Conservation (phyloP, 768 basidiomycete species). For the Pleurotus giganteus region DNA sequence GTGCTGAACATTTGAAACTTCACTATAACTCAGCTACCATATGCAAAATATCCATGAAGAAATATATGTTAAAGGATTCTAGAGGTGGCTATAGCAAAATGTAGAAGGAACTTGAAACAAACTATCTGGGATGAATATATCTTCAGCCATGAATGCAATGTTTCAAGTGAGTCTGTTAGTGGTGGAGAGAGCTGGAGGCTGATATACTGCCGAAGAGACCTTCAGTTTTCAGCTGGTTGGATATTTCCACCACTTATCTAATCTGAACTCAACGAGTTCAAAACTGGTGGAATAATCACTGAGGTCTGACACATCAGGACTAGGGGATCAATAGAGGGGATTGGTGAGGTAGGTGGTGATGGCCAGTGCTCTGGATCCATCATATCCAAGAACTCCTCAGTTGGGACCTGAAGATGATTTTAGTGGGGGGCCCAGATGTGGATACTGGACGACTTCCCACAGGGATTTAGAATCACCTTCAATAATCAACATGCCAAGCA, state of each 20-base stretch:
- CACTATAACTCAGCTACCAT: no score
- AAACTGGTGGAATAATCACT: constrained; percentile 28
- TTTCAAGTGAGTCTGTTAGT: constrained; percentile 16
- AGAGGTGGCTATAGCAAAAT: constrained; percentile 24
- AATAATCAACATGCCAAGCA: no score
- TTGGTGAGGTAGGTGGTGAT: no score
- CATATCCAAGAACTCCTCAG: no score
- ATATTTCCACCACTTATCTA: constrained; percentile 29
- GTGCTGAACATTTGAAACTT: no score
- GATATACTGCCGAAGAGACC: constrained; percentile 13
- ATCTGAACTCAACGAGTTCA: constrained; percentile 24
- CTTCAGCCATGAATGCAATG: constrained; percentile 14
- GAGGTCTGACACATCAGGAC: constrained; percentile 19
- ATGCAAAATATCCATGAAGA: no score
- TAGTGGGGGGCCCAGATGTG: no score
- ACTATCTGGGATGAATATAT: constrained; percentile 18
- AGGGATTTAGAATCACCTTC: no score
- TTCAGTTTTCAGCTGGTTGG: constrained; percentile 35
- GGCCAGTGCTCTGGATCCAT: no score
- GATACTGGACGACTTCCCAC: no score
- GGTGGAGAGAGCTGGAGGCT: background rate
- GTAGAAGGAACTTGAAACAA: constrained; percentile 15
- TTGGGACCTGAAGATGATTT: no score
- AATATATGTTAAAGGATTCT: constrained; percentile 30
- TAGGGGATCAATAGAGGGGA: no score